Evolutionary conservation across 2,329 filamentous ascomycete genomes (phyloP), one percentile per base, ranked within the genome.

Genomic region (Diplodia corticola): DNA sequence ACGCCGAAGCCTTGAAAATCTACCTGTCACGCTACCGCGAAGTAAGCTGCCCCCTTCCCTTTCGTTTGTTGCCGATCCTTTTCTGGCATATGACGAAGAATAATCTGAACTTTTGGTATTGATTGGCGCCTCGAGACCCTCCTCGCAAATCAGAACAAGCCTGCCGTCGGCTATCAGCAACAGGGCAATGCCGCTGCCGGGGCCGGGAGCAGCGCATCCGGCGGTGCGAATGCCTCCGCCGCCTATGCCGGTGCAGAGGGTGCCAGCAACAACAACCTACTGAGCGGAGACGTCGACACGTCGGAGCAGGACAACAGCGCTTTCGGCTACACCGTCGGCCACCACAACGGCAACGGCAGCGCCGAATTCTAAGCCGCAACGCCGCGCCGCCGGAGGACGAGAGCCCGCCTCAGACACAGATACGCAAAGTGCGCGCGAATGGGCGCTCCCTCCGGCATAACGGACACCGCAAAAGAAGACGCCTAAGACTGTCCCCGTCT

Each of bases 11-110:
- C 1, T 84, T 99, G 67, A 99, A 99, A 81, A 97, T 99, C 72
- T 99, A 99, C 78, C 86, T 99, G 49, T 92, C 93, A 68, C 95
- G 97, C 77, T 99, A 98, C 80, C 90, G 95, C 79, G 95, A 99
- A 86, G 95, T 98, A 86, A 87, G 90, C 85, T 78, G 69, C 74
- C 71, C 69, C 67, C 26, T 61, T 61, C 40, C 57, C 40, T 70
- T 51, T 69, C 61, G 37, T 61, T 67, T 69, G 63, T 67, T 65
- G 44, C 53, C 64, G 64, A 65, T 61, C 68, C 53, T 63, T 68
- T 70, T 57, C 63, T 70, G 69, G 68, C 77, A 73, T 35, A 76
- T 79, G 77, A 78, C 74, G 72, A 65, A 57, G 64, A 65, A 51
- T 65, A 65, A 65, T 82, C 77, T 82, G 79, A 81, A 79, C 79